phyloP scores from a whole-genome alignment of 1,284 basidiomycete species.

The Chalciporus sp. region DNA sequence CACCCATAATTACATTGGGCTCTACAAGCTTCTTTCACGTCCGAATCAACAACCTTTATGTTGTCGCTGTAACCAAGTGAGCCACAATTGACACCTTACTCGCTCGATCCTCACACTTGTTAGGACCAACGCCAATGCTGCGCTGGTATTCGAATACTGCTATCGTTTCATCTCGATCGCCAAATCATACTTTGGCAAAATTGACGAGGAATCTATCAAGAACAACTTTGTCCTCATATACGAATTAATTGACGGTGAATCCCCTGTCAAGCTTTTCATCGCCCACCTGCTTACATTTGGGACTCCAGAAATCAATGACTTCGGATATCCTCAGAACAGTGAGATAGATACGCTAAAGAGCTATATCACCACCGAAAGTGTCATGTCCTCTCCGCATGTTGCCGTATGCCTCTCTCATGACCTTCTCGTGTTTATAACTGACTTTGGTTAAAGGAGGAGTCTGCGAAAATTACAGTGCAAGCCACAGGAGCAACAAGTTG shows the following conservation, averaged over 20 bases:
- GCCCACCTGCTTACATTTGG: neutral
- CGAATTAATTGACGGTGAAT: slow-evolving; percentile 89
- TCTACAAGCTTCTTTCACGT: slow-evolving; percentile 99
- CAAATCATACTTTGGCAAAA: slow-evolving; percentile 95
- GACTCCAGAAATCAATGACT: slow-evolving; percentile 90
- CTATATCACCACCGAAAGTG: slow-evolving; percentile 97
- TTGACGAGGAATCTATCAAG: slow-evolving; percentile 98
- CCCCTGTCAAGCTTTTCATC: neutral
- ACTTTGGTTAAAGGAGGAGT: slow-evolving; percentile 74
- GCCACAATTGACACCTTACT: slow-evolving; percentile 26
- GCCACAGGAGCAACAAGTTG: slow-evolving; percentile 95
- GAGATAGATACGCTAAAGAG: slow-evolving; percentile 97
- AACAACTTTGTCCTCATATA: slow-evolving; percentile 99
- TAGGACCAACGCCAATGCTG: slow-evolving; percentile 95
- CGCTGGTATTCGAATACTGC: slow-evolving; percentile 96
- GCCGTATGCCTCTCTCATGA: slow-evolving; percentile 53
- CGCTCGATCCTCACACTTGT: neutral
- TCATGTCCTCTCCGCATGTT: slow-evolving; percentile 81
- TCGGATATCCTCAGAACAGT: slow-evolving; percentile 99
- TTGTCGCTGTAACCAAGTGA: slow-evolving; percentile 94
- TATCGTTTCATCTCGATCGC: slow-evolving; percentile 95
- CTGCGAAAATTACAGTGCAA: slow-evolving; percentile 94
- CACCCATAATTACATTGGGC: slow-evolving; percentile 96
- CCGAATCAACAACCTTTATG: slow-evolving; percentile 90
- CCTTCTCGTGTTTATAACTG: neutral